Evolutionary conservation across 2,329 filamentous ascomycete species (phyloP), one percentile per base, ranked within the genome.

Genomic region (Arachnomyces sp.): DNA sequence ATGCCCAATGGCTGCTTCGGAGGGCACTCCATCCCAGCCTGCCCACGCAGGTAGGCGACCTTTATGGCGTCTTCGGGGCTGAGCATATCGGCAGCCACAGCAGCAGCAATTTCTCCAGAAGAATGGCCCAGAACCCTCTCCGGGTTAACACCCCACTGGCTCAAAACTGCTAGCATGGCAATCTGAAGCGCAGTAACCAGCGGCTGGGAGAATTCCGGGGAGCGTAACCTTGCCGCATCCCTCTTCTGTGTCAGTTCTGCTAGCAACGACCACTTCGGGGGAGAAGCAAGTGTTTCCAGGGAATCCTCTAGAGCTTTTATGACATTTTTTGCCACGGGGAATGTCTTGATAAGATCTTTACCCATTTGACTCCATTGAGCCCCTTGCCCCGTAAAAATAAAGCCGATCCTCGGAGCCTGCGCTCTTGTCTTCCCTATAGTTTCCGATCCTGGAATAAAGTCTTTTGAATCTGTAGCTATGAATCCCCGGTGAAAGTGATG

Each of bases 311-410:
- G 38, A 43, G 7, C 28, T 37, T 31, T 38, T 11, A 43, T 46
- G 39, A 21, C 40, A 34, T 4, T 44, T 32, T 13, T 25, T 41
- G 34, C 38, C 11, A 13, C 15, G 3, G 39, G 42, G 32, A 41
- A 42, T 6, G 17, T 16, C 14, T 33, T 17, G 11, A 47, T 25
- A 3, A 53, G 34, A 12, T 40, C 41, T 9, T 30, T 29, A 7
- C 45, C 47, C 50, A 57, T 52, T 9, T 40, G 31, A 29, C 37
- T 14, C 46, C 49, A 52, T 30, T 49, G 50, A 3, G 47, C 47
- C 16, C 51, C 50, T 37, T 52, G 48, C 8, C 51, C 52, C 3
- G 50, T 54, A 34, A 54, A 54, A 3, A 50, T 39, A 33, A 52
- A 44, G 2, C 16, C 36, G 16, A 35, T 25, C 13, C 21, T 21